Evolutionary conservation across 495 filamentous ascomycete genomes (phyloP).

Genomic region (Symbiotaphrina buchneri): DNA sequence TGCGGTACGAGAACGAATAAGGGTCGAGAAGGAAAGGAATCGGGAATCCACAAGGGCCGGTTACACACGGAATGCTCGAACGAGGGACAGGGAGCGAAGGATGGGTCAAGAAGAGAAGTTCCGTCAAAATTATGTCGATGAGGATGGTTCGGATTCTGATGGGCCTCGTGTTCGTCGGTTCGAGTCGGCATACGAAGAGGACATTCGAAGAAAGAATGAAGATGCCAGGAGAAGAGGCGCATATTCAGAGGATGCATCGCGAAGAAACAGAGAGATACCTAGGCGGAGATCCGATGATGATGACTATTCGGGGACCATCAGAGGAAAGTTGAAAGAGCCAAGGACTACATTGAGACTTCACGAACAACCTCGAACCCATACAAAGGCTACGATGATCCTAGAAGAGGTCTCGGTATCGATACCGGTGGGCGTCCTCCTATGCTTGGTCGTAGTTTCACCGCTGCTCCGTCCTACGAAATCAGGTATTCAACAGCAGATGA

Average conservation of each 20-base stretch:
- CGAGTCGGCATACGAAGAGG: too few relatives aligned
- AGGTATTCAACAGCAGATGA: not conserved
- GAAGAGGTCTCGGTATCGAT: not conserved
- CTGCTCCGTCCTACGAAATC: slow-evolving; percentile 1
- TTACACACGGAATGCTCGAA: slow-evolving; percentile 11
- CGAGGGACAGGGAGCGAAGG: slow-evolving; percentile 6
- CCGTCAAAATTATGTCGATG: slow-evolving; percentile 20
- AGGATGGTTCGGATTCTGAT: slow-evolving; percentile 13
- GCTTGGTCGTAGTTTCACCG: not conserved
- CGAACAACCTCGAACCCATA: too few relatives aligned
- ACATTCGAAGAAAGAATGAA: too few relatives aligned
- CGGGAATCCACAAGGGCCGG: slow-evolving; percentile 11
- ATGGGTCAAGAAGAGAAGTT: slow-evolving; percentile 22
- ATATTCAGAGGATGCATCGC: too few relatives aligned
- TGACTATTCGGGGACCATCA: too few relatives aligned
- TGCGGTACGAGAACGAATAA: slow-evolving; percentile 5
- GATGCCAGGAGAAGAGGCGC: too few relatives aligned
- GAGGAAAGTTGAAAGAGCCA: slow-evolving; percentile 11
- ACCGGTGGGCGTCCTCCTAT: not conserved
- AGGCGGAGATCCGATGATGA: too few relatives aligned
- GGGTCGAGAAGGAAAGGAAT: slow-evolving; percentile 7
- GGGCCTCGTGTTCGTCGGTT: not conserved
- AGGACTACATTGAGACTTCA: slow-evolving; percentile 4
- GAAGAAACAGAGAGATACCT: too few relatives aligned
- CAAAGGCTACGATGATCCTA: too few relatives aligned